Evolutionary conservation across 2,329 filamentous ascomycete species (phyloP), one percentile per base, ranked within the genome.

Genomic region (Thielaviopsis populi): DNA sequence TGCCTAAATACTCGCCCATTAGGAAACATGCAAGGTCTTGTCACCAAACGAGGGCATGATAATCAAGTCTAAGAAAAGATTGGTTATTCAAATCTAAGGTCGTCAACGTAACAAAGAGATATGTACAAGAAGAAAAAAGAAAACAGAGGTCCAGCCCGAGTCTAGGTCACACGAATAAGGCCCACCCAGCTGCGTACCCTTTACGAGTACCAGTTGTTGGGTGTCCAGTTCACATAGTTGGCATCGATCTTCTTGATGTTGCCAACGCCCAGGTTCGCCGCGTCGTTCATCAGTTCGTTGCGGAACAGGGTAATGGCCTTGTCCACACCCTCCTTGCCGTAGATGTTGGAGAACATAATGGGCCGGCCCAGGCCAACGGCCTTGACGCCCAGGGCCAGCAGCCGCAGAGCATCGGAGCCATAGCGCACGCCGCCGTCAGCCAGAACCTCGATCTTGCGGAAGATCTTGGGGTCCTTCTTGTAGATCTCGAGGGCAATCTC

Each of bases 291-390:
- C 63, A 82, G 71, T 73, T 82, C 80, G 64, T 75, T 72, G 73
- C 78, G 80, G 68, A 82, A 70, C 11, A 82, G 73, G 8, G 70
- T 53, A 56, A 75, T 71, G 37, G 71, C 75, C 70, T 74, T 75
- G 68, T 74, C 70, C 1, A 82, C 76, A 54, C 80, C 80, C 7
- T 75, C 74, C 58, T 73, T 70, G 5, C 80, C 80, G 66, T 75
- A 82, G 56, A 79, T 70, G 70, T 81, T 82, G 67, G 77, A 59
- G 50, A 66, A 66, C 65, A 67, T 64, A 4, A 65, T 50, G 10
- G 78, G 75, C 0, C 80, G 71, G 17, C 79, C 80, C 0, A 83
- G 66, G 15, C 79, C 73, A 5, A 77, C 75, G 13, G 74, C 75
- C 67, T 72, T 73, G 63, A 76, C 76, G 10, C 76, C 75, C 15